phyloP scores from a whole-genome alignment of 1,139 yeast species.

The Lodderomyces parapsilosis region DNA sequence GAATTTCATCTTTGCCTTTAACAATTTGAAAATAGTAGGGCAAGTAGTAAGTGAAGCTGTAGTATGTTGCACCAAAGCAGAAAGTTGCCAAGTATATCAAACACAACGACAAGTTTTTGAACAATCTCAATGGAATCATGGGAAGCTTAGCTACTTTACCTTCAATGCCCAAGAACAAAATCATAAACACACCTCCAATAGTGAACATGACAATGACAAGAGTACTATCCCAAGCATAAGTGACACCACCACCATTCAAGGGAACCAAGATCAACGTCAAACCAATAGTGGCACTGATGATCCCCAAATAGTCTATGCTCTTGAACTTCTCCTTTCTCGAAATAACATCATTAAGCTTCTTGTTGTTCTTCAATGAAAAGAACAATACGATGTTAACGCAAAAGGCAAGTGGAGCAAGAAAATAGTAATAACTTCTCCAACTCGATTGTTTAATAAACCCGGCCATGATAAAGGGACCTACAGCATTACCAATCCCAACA shows the following conservation, averaged over 20 bases:
- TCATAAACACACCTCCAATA: slow-evolving; percentile 44
- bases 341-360: slow-evolving; percentile 21
- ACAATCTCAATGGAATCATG: slow-evolving; percentile 54
- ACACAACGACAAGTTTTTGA: slow-evolving; percentile 38
- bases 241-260: slow-evolving; percentile 55
- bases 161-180: slow-evolving; percentile 46
- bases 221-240: slow-evolving; percentile 51
- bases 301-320: slow-evolving; percentile 50
- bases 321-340: slow-evolving; percentile 32
- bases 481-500: slow-evolving; percentile 55
- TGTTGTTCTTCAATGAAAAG: slow-evolving; percentile 23
- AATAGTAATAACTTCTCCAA: slow-evolving; percentile 54
- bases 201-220: slow-evolving; percentile 46
- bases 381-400: slow-evolving; percentile 26
- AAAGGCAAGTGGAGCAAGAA: slow-evolving; percentile 44
- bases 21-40: slow-evolving; percentile 55
- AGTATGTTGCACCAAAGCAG: slow-evolving; percentile 51
- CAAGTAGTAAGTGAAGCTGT: slow-evolving; percentile 41
- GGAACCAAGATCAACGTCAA: slow-evolving; percentile 49
- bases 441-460: slow-evolving; percentile 41
- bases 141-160: slow-evolving; percentile 51
- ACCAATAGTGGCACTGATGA: slow-evolving; percentile 42
- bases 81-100: slow-evolving; percentile 44
- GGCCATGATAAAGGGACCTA: slow-evolving; percentile 59
- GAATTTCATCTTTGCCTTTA: slow-evolving; percentile 36